Evolutionary conservation across 2,329 filamentous ascomycete genomes (phyloP), one percentile per base, ranked within the genome.

Genomic region (Penicillium sp.): DNA sequence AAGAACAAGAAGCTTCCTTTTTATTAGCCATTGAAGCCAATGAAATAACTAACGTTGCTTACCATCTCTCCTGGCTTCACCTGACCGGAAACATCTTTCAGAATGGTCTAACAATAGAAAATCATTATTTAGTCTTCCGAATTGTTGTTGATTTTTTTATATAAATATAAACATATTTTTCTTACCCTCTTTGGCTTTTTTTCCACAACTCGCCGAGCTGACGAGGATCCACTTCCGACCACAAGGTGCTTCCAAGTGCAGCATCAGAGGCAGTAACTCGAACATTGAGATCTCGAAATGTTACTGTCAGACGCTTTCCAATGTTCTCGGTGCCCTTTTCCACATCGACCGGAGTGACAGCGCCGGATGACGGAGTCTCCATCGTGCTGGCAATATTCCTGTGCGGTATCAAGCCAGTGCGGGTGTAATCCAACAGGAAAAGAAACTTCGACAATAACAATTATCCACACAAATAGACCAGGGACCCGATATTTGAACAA

Each of bases 1-100:
- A 0, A 87, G 71, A 0, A 87, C 82, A 0, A 87, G 71, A 2
- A 86, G 65, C 84, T 67, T 40, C 22, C 24, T 38, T 14, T 11
- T 14, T 11, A 20, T 54, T 27, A 56, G 47, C 34, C 11, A 32
- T 47, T 10, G 34, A 32, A 18, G 11, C 10, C 7, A 14, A 3
- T 18, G 20, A 9, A 16, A 6, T 10, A 28, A 13, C 2, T 11
- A 6, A 2, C 1, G 13, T 1, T n/a, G 24, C 32, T n/a, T 63
- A 73, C 70, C 69, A 72, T 73, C 48, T 73, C 70, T 0, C 70
- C 70, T 0, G 70, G 70, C 4, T 62, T 63, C 0, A 72, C 67
- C 43, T 73, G 70, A 1, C 70, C 70, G 16, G 57, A 66, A 1
- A 70, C 52, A 26, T 67, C 57, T 28, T 69, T 65, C 1, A 73